Conservation (phyloP, 257 asterid genomes). For the Solanum sparsipilum region DNA sequence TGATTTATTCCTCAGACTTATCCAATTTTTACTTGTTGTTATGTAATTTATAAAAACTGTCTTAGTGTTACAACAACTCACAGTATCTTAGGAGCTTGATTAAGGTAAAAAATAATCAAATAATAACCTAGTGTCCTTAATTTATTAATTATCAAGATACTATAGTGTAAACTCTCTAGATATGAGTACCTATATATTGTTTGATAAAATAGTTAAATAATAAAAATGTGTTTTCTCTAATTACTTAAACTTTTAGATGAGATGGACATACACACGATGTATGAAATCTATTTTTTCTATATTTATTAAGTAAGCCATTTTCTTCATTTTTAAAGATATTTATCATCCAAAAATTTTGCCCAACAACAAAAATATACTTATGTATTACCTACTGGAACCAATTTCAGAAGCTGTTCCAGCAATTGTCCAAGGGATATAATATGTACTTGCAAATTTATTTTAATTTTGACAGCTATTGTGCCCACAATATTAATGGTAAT, state of each 20-base stretch:
- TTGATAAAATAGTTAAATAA: too few relatives aligned
- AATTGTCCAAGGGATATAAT: not conserved
- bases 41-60: not conserved
- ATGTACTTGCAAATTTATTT: not conserved
- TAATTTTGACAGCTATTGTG: not conserved
- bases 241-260: too few relatives aligned
- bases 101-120: not conserved
- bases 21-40: not conserved
- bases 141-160: not conserved
- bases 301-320: too few relatives aligned
- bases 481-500: not conserved
- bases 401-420: not conserved
- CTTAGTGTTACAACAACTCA: not conserved
- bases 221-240: too few relatives aligned
- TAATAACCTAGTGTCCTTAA: not conserved
- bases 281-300: too few relatives aligned
- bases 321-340: too few relatives aligned
- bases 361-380: not conserved
- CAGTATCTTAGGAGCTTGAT: not conserved
- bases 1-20: not conserved
- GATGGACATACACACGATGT: too few relatives aligned
- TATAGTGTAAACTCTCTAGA: not conserved
- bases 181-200: not conserved
- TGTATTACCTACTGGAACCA: not conserved
- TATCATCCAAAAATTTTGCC: not conserved